Evolutionary conservation across 129 eudicot genomes (phyloP).

Genomic region (Apium graveolens): DNA sequence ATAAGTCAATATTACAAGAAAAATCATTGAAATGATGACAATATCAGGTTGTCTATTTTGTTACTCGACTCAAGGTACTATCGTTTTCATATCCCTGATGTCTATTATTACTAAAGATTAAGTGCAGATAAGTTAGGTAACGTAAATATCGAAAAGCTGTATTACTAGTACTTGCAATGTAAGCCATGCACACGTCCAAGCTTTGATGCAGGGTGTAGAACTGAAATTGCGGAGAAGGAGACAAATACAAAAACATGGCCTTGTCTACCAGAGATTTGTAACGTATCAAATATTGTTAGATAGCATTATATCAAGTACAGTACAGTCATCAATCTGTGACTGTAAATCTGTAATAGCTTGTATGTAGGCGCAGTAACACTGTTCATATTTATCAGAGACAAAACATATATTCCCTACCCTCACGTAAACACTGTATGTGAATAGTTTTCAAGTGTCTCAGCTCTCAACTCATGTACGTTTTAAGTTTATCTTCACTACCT

Average conservation of each 20-base stretch:
- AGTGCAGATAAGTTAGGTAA: conserved; percentile 9
- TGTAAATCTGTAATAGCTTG: neutral
- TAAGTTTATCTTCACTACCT: neutral
- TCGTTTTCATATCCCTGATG: neutral
- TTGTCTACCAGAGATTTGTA: neutral
- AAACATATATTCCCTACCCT: conserved; percentile 4
- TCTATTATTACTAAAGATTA: neutral
- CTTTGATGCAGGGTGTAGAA: conserved; percentile 13
- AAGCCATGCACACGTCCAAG: conserved; percentile 51
- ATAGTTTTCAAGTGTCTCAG: neutral
- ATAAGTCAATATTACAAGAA: neutral
- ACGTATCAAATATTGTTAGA: neutral
- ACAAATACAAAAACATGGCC: conserved; percentile 10
- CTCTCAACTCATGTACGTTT: neutral
- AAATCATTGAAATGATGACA: neutral
- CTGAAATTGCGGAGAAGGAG: conserved; percentile 19
- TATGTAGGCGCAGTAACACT: neutral
- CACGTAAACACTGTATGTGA: neutral
- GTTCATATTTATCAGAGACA: neutral
- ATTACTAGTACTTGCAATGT: neutral
- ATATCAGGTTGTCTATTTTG: neutral
- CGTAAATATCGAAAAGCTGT: conserved; percentile 24
- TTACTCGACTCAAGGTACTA: neutral
- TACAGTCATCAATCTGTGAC: neutral
- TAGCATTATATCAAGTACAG: neutral